phyloP scores from a whole-genome alignment of 2,329 filamentous ascomycete species.

The Didymella pomorum region DNA sequence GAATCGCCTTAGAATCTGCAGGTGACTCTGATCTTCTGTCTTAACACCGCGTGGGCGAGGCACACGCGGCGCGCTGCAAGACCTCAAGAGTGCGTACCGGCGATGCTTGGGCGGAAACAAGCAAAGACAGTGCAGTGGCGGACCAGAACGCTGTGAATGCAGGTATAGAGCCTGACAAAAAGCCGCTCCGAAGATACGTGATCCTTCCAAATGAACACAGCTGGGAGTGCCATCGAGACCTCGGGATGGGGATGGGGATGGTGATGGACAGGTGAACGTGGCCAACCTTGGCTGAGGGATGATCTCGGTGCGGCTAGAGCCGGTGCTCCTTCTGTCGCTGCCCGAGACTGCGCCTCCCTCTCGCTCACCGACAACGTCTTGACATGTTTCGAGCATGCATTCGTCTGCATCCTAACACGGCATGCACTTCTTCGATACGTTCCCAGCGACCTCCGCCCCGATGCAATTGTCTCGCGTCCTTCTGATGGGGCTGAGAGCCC shows the following conservation, averaged over 20 bases:
- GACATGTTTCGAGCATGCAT: neutral
- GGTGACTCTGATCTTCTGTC: too few relatives aligned
- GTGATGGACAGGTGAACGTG: neutral
- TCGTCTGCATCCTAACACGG: neutral
- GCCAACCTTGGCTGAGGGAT: neutral
- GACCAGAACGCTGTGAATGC: too few relatives aligned
- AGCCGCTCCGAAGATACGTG: too few relatives aligned
- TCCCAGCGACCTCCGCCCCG: neutral
- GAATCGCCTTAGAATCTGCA: too few relatives aligned
- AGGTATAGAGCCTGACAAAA: too few relatives aligned
- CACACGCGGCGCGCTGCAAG: too few relatives aligned
- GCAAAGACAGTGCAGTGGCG: too few relatives aligned
- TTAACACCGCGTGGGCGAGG: too few relatives aligned
- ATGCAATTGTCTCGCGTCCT: neutral
- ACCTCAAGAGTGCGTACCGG: too few relatives aligned
- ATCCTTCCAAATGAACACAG: neutral
- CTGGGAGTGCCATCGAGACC: neutral
- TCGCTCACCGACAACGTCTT: conserved; percentile 19
- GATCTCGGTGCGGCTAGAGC: conserved; percentile 1
- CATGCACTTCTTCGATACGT: neutral
- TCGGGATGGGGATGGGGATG: neutral
- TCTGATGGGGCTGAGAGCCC: neutral
- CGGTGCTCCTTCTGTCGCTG: neutral
- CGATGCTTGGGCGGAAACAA: too few relatives aligned
- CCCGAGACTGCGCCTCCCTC: conserved; percentile 18